A percentile compares a stretch with the other conserved stretches of the same genome.
phyloP scores from a whole-genome alignment of 129 eudicot species.

The Flaveria brownii region DNA sequence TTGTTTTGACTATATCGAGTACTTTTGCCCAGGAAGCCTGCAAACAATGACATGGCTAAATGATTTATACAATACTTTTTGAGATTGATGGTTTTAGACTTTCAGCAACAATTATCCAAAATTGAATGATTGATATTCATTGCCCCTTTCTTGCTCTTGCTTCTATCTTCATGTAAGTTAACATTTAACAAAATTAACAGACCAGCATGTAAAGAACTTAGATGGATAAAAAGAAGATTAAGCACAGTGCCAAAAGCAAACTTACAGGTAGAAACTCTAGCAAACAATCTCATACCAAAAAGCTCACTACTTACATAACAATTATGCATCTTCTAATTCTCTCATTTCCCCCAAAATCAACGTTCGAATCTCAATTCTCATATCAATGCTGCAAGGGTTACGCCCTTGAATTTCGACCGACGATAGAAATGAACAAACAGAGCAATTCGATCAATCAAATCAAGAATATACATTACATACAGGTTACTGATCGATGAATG shows the following conservation, averaged over 20 bases:
- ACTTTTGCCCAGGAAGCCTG: not conserved
- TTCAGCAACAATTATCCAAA: not conserved
- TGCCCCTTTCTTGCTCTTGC: too few species aligned
- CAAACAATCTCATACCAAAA: not conserved
- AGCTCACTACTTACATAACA: slow-evolving; percentile 3
- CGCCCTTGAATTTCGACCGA: not conserved
- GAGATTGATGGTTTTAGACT: not conserved
- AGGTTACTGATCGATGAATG: not conserved
- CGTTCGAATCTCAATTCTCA: slow-evolving; percentile 23
- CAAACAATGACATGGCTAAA: not conserved
- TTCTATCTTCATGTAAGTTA: too few species aligned
- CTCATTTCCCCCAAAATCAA: not conserved
- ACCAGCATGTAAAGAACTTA: too few species aligned
- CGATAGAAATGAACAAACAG: not conserved
- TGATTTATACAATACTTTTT: not conserved
- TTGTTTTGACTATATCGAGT: not conserved
- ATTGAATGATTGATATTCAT: not conserved
- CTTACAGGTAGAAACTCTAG: not conserved
- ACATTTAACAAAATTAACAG: too few species aligned
- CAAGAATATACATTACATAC: not conserved
- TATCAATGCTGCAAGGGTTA: not conserved
- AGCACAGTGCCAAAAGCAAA: too few species aligned
- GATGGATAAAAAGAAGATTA: not conserved
- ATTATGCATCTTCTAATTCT: not conserved
- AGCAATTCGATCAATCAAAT: not conserved